Evolutionary conservation across 805 yeast genomes (phyloP).

Genomic region (Tetrapisispora namnaoensis): DNA sequence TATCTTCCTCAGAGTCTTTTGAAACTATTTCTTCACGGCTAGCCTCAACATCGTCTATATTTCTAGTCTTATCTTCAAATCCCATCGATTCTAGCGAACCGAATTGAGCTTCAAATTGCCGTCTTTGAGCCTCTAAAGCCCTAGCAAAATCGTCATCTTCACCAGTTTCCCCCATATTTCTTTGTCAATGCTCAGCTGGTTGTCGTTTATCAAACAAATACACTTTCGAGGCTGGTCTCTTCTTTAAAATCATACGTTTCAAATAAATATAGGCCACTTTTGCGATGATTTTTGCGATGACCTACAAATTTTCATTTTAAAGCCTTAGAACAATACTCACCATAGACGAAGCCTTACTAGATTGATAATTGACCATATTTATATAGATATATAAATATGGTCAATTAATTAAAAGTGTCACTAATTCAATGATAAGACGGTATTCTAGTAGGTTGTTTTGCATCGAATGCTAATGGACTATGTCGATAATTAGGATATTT

Average conservation of each 20-base stretch:
- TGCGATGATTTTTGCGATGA: neutral
- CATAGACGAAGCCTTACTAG: neutral
- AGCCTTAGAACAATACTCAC: neutral
- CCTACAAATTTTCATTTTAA: neutral
- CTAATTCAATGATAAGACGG: no score
- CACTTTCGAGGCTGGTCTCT: no score
- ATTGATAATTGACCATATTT: no score
- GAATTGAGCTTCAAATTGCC: conserved; percentile 54
- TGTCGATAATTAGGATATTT: no score
- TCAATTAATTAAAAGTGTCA: no score
- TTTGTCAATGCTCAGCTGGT: no score
- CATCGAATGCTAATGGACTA: no score
- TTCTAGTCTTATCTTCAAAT: conserved; percentile 36
- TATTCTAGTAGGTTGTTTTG: no score
- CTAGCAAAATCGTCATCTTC: conserved; percentile 18
- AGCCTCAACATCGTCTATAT: neutral
- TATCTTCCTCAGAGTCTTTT: conserved; percentile 5
- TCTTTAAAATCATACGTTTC: no score
- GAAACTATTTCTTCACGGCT: neutral
- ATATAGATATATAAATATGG: neutral
- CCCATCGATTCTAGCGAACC: conserved; percentile 50
- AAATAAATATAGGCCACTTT: no score
- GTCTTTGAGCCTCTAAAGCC: conserved; percentile 43
- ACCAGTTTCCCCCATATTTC: conserved; percentile 1
- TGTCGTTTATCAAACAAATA: neutral